Evolutionary conservation across 345 rosid species (phyloP), one percentile per base, ranked within the genome.

Genomic region (Kandelia obovata): DNA sequence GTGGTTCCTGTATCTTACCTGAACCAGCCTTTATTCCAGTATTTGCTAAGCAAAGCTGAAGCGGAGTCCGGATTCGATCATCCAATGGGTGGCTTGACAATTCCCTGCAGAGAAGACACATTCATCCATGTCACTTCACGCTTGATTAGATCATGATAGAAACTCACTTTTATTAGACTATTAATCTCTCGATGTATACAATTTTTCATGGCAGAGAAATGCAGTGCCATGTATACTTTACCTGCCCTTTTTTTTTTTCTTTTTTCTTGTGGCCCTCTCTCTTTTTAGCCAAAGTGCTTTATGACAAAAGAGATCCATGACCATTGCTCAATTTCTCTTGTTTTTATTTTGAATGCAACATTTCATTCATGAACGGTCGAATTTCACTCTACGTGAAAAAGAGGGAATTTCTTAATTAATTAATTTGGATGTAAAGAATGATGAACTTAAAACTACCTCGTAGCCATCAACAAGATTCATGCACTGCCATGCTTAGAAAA

Each of bases 401-500:
- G 2, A 37, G 46, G 46, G 2, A 39, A 39, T 39, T 10, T 39
- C 3, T 39, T 39, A 35, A 35, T 35, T 35, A 35, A 7, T 35
- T 9, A 39, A 39, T 10, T 39, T 39, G 15, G 15, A 39, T 10
- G 46, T 39, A 39, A 39, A 39, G 11, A 39, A 10, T 39, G 11
- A 39, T 10, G 11, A 39, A 39, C 46, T 7, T 11, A 39, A 39
- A 39, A 39, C 46, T 9, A 39, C 11, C 46, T 8, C 11, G 11
- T 8, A 39, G 46, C 11, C 15, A 10, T 10, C 46, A 39, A 39
- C 15, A 39, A 39, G 46, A 10, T 39, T 39, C 46, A 39, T 78
- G 43, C 25, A n/a, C 77, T 21, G 65, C 59, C 63, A 74, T 82
- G 16, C 79, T 84, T 60, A 73, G 53, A 58, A 76, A 70, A 21